A percentile compares a stretch with the other conserved stretches of the same genome.
These are phyloP conservation scores for Physcomitrellopsis africana DNA, from an alignment of 225 moss, liverwort and hornwort genomes.

Conservation along the genomic window DNA sequence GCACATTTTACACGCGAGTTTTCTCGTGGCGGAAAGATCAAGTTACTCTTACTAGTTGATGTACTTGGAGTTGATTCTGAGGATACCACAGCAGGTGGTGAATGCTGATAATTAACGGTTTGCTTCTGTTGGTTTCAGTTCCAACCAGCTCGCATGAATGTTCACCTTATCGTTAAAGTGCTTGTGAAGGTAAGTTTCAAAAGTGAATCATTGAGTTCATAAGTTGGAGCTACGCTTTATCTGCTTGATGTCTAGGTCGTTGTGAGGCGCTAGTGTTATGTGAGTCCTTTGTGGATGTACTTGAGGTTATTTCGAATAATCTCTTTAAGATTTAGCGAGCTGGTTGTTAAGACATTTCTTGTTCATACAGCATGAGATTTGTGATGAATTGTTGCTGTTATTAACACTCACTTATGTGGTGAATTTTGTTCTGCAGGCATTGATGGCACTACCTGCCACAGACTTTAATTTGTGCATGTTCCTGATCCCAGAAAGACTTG, in stretches of 20 bases:
- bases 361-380: background rate
- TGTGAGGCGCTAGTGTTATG: background rate
- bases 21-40: too few species aligned
- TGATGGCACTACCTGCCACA: constrained; percentile 79
- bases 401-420: background rate
- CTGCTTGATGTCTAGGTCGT: background rate
- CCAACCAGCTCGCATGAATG: constrained; percentile 69
- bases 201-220: background rate
- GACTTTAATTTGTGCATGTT: constrained; percentile 89
- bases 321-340: background rate
- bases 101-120: background rate
- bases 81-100: background rate
- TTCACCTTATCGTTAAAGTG: constrained; percentile 63
- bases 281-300: background rate
- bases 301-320: background rate
- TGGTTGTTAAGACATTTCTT: background rate
- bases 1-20: too few species aligned
- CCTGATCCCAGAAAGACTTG: constrained; percentile 75
- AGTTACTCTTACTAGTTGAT: too few species aligned
- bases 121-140: constrained; percentile 53
- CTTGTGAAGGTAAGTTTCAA: constrained; percentile 65
- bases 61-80: background rate
- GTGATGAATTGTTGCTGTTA: background rate
- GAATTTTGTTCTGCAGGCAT: constrained; percentile 43
- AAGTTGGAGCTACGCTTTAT: background rate